Evolutionary conservation across 2,329 filamentous ascomycete genomes (phyloP).

Genomic region (Paecilomyces sp.): DNA sequence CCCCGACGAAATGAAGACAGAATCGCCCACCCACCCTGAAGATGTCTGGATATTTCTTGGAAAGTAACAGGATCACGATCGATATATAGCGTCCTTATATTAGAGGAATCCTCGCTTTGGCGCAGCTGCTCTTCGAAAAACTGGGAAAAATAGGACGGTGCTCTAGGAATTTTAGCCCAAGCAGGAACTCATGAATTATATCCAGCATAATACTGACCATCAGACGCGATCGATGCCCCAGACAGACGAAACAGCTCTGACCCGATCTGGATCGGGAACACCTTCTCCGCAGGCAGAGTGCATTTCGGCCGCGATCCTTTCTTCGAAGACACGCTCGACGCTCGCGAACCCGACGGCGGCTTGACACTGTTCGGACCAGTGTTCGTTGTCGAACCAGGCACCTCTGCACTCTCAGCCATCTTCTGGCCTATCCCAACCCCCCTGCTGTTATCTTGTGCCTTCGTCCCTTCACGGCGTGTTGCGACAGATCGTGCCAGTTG

Average conservation of each 20-base stretch:
- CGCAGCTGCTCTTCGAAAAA: conserved; percentile 83
- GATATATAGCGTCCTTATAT: conserved; percentile 80
- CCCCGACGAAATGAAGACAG: neutral
- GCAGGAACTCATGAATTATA: conserved; percentile 2
- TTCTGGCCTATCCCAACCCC: neutral
- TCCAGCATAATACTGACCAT: conserved; percentile 48
- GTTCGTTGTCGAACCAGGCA: neutral
- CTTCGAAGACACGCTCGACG: neutral
- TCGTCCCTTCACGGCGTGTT: neutral
- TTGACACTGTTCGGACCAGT: neutral
- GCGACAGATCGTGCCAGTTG: neutral
- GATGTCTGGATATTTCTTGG: conserved; percentile 77
- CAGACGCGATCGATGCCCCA: conserved; percentile 62
- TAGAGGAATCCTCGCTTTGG: conserved; percentile 50
- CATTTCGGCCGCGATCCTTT: conserved; percentile 8
- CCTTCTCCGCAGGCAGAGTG: conserved; percentile 49
- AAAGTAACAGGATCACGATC: conserved; percentile 89
- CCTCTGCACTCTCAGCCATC: neutral
- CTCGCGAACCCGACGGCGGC: neutral
- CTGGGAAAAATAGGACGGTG: conserved; percentile 91
- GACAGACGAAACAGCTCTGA: conserved; percentile 62
- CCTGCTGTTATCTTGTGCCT: neutral
- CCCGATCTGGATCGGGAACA: conserved; percentile 65
- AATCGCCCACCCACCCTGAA: conserved; percentile 53
- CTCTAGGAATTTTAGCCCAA: conserved; percentile 53